phyloP scores from a whole-genome alignment of 2,329 filamentous ascomycete genomes.

The Raffaelea albimanens region DNA sequence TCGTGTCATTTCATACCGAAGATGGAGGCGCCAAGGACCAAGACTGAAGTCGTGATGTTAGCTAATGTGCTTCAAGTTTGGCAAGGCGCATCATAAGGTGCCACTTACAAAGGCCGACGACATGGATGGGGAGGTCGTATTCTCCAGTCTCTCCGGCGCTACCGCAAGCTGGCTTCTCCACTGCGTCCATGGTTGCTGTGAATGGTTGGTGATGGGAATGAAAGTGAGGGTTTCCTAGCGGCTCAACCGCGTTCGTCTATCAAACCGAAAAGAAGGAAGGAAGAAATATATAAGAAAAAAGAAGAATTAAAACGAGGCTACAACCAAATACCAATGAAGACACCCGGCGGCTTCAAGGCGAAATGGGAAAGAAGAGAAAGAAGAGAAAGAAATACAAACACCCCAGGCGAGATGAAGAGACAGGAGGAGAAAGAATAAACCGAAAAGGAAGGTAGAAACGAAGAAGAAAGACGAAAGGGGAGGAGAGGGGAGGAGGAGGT shows the following conservation, averaged over 20 bases:
- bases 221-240: neutral
- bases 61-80: neutral
- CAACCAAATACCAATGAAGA: neutral
- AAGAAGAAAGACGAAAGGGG: neutral
- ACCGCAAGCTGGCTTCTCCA: neutral
- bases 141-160: neutral
- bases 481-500: too few species aligned
- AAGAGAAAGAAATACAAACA: neutral
- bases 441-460: neutral
- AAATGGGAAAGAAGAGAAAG: neutral
- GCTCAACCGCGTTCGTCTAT: neutral
- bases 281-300: neutral
- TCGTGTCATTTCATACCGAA: slow-evolving; percentile 20
- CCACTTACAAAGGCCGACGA: neutral
- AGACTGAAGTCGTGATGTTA: slow-evolving; percentile 19
- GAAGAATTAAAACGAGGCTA: neutral
- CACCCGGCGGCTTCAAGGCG: neutral
- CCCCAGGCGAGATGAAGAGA: neutral
- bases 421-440: neutral
- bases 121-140: neutral
- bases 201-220: neutral
- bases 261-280: neutral
- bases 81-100: neutral
- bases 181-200: neutral
- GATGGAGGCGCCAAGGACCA: slow-evolving; percentile 29